phyloP scores from a whole-genome alignment of 2,329 filamentous ascomycete species.

The Apiospora malaysiana region DNA sequence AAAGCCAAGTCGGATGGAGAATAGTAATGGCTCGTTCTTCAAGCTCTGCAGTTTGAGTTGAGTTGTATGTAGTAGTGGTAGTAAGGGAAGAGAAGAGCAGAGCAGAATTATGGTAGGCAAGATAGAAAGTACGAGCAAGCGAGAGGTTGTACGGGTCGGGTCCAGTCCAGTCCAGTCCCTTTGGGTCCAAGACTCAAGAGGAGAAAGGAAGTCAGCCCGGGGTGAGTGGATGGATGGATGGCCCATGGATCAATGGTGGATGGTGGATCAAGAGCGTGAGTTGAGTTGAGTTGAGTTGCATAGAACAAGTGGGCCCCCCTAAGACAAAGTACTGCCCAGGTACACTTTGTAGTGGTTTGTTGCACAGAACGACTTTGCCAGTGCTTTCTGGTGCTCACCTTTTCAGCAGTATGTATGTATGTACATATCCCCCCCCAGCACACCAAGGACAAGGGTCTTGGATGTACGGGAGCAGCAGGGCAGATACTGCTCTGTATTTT shows the following conservation, averaged over 20 bases:
- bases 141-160: conserved; percentile 18
- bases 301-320: conserved; percentile 9
- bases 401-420: too few species aligned
- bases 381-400: not conserved
- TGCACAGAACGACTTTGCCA: conserved; percentile 11
- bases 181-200: conserved; percentile 19
- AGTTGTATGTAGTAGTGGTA: not conserved
- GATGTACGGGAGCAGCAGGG: conserved; percentile 17
- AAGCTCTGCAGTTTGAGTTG: not conserved
- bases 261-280: conserved; percentile 18
- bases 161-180: conserved; percentile 18
- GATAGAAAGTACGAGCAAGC: conserved; percentile 9
- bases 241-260: conserved; percentile 17
- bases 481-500: not conserved
- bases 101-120: not conserved
- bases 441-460: conserved; percentile 11
- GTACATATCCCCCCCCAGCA: not conserved
- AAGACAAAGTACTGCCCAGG: conserved; percentile 10
- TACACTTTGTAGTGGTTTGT: conserved; percentile 15
- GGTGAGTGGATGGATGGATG: conserved; percentile 19
- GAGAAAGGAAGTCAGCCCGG: conserved; percentile 19
- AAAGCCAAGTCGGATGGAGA: conserved; percentile 8
- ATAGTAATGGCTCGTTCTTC: not conserved
- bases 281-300: conserved; percentile 19
- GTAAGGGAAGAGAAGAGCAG: conserved; percentile 22